Evolutionary conservation across 2,329 filamentous ascomycete genomes (phyloP).

Genomic region (Colletotrichum sp.): DNA sequence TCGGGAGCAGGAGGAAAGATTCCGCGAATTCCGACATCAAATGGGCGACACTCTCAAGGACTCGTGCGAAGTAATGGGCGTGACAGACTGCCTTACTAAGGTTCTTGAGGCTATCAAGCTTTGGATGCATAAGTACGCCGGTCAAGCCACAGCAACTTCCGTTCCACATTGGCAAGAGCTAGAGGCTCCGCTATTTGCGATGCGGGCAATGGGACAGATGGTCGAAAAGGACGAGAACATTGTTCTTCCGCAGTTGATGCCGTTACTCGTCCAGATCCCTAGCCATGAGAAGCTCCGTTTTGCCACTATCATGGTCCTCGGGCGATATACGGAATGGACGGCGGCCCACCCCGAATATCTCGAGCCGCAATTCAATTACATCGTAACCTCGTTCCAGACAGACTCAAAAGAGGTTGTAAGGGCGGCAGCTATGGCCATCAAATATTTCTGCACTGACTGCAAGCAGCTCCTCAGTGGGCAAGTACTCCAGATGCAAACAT

Average conservation of each 20-base stretch:
- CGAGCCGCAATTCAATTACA: constrained; percentile 92
- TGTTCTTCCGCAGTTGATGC: constrained; percentile 90
- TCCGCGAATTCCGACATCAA: constrained; percentile 92
- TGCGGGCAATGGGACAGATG: constrained; percentile 97
- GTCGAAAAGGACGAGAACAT: constrained; percentile 87
- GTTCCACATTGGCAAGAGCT: constrained; percentile 97
- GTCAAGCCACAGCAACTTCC: constrained; percentile 72
- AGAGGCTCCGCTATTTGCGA: constrained; percentile 91
- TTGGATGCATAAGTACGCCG: constrained; percentile 85
- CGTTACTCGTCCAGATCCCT: constrained; percentile 90
- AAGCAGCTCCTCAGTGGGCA: constrained; percentile 84
- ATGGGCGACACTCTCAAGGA: constrained; percentile 99
- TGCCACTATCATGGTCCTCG: constrained; percentile 96
- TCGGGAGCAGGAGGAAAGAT: constrained; percentile 94
- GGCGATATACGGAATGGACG: constrained; percentile 98
- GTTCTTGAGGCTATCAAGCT: constrained; percentile 84
- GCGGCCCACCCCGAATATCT: constrained; percentile 91
- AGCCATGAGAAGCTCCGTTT: constrained; percentile 98
- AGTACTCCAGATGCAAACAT: constrained; percentile 85
- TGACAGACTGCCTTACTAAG: constrained; percentile 89
- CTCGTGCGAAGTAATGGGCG: constrained; percentile 93
- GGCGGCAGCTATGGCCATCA: constrained; percentile 91
- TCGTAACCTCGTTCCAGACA: constrained; percentile 90
- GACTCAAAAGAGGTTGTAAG: constrained; percentile 89
- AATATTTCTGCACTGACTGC: constrained; percentile 97